A percentile compares a stretch with the other conserved stretches of the same genome.
These are phyloP conservation scores for Talaromyces sp. DNA, from an alignment of 2,329 filamentous ascomycete genomes.

Conservation along the genomic window DNA sequence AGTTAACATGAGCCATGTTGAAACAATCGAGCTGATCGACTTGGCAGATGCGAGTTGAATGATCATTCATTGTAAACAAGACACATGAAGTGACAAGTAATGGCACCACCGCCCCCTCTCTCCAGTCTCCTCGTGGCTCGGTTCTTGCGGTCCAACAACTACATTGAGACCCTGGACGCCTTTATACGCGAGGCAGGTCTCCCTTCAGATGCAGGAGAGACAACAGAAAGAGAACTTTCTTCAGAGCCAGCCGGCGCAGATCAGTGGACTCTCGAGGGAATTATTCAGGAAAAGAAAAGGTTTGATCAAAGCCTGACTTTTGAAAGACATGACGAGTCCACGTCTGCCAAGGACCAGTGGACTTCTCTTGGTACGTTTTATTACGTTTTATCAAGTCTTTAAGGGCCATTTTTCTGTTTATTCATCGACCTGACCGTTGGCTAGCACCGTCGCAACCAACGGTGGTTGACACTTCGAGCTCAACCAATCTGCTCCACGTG, in stretches of 20 bases:
- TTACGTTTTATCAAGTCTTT: too few species aligned
- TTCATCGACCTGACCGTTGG: neutral
- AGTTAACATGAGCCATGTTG: neutral
- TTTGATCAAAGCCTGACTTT: constrained; percentile 53
- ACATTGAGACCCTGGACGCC: constrained; percentile 49
- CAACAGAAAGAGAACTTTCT: neutral
- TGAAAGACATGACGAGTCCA: constrained; percentile 49
- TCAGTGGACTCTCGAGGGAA: constrained; percentile 52
- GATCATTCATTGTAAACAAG: neutral
- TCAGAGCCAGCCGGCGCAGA: constrained; percentile 21
- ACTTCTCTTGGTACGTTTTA: constrained; percentile 36
- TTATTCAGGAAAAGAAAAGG: constrained; percentile 56
- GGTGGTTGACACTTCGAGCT: constrained; percentile 39
- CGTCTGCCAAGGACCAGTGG: constrained; percentile 36
- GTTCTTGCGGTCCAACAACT: constrained; percentile 39
- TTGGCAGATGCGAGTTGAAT: neutral
- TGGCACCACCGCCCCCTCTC: neutral
- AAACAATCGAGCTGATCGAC: neutral
- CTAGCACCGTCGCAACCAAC: constrained; percentile 43
- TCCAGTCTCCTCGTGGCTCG: constrained; percentile 36
- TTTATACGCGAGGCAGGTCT: constrained; percentile 55
- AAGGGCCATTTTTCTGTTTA: neutral
- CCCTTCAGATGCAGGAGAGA: constrained; percentile 43
- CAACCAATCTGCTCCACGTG: constrained; percentile 50
- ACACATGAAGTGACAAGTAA: neutral